phyloP scores from a whole-genome alignment of 352 stramenopile genomes.

The Lagenidium sp. region DNA sequence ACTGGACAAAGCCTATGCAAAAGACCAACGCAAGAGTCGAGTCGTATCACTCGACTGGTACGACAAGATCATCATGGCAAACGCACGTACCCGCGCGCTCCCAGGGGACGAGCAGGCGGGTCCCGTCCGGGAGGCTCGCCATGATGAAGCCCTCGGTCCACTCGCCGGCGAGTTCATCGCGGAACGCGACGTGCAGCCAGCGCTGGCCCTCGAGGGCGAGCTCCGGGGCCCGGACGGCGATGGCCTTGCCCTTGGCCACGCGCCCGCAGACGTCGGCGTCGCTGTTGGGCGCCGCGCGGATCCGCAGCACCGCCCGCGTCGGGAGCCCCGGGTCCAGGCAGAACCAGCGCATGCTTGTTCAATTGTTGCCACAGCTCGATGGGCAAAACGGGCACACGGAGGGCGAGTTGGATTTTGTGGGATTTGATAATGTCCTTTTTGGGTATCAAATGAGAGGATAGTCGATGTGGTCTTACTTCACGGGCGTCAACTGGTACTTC shows the following conservation, averaged over 20 bases:
- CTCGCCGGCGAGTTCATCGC: slow-evolving; percentile 17
- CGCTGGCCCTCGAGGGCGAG: slow-evolving; percentile 23
- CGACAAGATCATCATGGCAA: neutral
- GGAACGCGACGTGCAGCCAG: slow-evolving; percentile 50
- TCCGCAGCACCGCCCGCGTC: slow-evolving; percentile 45
- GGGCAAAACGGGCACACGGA: too few species aligned
- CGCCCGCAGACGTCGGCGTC: slow-evolving; percentile 24
- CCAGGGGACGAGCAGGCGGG: slow-evolving; percentile 36
- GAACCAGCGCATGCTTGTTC: slow-evolving; percentile 68
- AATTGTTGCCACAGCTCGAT: too few species aligned
- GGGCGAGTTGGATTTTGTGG: too few species aligned
- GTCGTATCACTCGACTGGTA: neutral
- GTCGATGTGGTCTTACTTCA: neutral
- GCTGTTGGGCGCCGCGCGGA: slow-evolving; percentile 43
- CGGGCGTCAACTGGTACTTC: too few species aligned
- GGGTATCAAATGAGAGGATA: slow-evolving; percentile 1
- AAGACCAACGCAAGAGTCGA: neutral
- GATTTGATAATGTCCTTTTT: slow-evolving; percentile 5
- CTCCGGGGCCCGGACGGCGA: slow-evolving; percentile 22
- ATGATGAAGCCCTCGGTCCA: slow-evolving; percentile 41
- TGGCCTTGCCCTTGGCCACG: slow-evolving; percentile 38
- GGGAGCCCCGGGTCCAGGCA: slow-evolving; percentile 49
- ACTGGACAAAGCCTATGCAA: slow-evolving; percentile 24
- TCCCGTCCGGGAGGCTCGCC: slow-evolving; percentile 31
- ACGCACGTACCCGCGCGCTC: slow-evolving; percentile 27